A percentile compares a stretch with the other conserved stretches of the same genome.
Conservation (phyloP, 169 alveolate genomes). For the Cryptosporidium andersoni region DNA sequence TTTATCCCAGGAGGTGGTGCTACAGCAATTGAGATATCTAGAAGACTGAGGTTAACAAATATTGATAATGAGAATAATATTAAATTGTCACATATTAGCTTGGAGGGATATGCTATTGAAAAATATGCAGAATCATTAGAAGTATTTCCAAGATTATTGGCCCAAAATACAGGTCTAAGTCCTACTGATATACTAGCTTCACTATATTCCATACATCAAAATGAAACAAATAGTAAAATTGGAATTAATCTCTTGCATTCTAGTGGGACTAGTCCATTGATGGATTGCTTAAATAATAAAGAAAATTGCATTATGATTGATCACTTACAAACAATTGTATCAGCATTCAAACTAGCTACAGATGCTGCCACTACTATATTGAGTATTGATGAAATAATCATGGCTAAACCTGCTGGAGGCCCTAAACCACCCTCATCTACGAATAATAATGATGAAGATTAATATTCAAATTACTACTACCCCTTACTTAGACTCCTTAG, state of each 20-base stretch:
- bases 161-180: slow-evolving; percentile 95
- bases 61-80: slow-evolving; percentile 39
- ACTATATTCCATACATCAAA: slow-evolving; percentile 13
- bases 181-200: slow-evolving; percentile 79
- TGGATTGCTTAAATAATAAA: slow-evolving; percentile 42
- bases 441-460: no score
- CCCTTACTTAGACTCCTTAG: no score
- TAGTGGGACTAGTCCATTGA: slow-evolving; percentile 27
- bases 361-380: slow-evolving; percentile 97
- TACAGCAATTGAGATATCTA: slow-evolving; percentile 90
- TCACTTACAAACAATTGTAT: slow-evolving; percentile 91
- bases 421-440: slow-evolving; percentile 88
- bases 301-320: slow-evolving; percentile 82
- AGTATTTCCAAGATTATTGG: slow-evolving; percentile 94
- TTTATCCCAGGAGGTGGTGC: slow-evolving; percentile 98
- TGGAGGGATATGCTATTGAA: slow-evolving; percentile 96
- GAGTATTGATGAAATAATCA: slow-evolving; percentile 96
- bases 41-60: slow-evolving; percentile 85
- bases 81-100: neutral
- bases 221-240: slow-evolving; percentile 64
- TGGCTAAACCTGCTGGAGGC: slow-evolving; percentile 99
- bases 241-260: slow-evolving; percentile 41
- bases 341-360: slow-evolving; percentile 95
- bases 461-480: no score
- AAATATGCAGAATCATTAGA: slow-evolving; percentile 97